Base-by-base conservation (phyloP, 2,329 filamentous ascomycete species). In the Penicillium sp. region DNA sequence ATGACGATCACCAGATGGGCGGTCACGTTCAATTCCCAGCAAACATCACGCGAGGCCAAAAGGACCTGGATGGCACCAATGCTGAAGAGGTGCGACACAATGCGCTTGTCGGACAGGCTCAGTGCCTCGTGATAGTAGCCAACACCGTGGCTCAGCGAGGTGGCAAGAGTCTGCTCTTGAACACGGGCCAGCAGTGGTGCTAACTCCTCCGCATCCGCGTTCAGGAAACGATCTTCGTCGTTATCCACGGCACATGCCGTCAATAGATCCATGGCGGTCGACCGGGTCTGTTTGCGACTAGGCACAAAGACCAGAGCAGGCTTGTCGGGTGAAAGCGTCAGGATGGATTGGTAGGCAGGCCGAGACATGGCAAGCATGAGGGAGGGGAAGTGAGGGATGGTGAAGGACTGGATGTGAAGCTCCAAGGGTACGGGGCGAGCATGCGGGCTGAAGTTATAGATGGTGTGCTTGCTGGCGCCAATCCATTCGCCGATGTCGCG, bases 351-450 rank as follows among this genome's bases (percentile, higher is more conserved):
- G 70, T 96, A 97, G 1, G 90, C 87, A 18, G 95, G 95, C 71
- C 95, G 92, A 14, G 92, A 90, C 94, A 99, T 99, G 13, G 94
- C 92, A 61, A 99, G 82, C 94, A 99, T 99, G 36, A 99, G 81
- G 10, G 94, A 97, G 4, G 94, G 95, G 76, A 96, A 96, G 69
- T 99, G 95, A 42, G 95, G 91, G 54, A 96, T 95, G 25, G 87
- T 89, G 75, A 94, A 99, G 1, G 92, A 92, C 72, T 99, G 94
- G 43, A 99, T 88, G 69, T 96, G 91, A 51, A 99, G 82, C 70
- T 97, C 92, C 28, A 99, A 77, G 20, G 92, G 92, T 16, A 96
- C 85, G 1, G 91, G 88, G 50, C 95, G 87, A 55, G 92, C 86
- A 65, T 92, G 88, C 2, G 94, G 94, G 63, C 90, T 96, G 77